Base-by-base conservation (phyloP, 805 yeast genomes). In the Candida sithepensis region DNA sequence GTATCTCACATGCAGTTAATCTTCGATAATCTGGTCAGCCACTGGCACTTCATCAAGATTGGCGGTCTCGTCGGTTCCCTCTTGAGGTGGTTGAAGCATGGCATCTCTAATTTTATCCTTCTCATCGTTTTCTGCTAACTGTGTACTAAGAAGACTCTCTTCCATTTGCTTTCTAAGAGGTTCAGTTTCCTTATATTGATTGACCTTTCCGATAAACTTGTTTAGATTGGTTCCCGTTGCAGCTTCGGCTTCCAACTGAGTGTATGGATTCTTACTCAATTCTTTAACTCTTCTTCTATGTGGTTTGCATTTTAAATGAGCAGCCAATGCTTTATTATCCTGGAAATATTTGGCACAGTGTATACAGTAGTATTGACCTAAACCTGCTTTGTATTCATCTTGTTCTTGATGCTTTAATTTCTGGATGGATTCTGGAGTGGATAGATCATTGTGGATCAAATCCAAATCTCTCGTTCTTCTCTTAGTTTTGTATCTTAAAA, bases 281-380 rank as follows among this genome's bases (percentile, higher is more conserved):
- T 81, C 85, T 65, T 83, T 87, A 22, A 87, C 85, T 63, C 96
- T 75, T 67, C 98, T 79, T 66, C 86, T 91, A 68, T 94, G 99
- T 7, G 82, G 77, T 61, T 90, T 91, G 3, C 85, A 75, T 57
- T 81, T 79, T 52, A 77, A 69, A 69, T 94, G 99, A 13, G 83
- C 74, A 50, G 79, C 81, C 46, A 88, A 73, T 7, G 96, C 85
- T 28, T 68, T 65, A 40, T 85, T 89, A 48, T 84, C 82, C 64
- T 91, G 97, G 61, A 82, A 89, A 67, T 94, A 89, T 64, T 85
- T 87, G 42, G 96, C 95, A 74, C 99, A 94, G 54, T 90, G 96
- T 45, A 94, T 76, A 68, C 98, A 94, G 67, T 88, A 94, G 67
- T 80, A 85, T 68, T 94, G 98, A 14, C 97, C 99, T 55, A 94